Evolutionary conservation across 768 basidiomycete genomes (phyloP).

Genomic region (Trametes elegans): DNA sequence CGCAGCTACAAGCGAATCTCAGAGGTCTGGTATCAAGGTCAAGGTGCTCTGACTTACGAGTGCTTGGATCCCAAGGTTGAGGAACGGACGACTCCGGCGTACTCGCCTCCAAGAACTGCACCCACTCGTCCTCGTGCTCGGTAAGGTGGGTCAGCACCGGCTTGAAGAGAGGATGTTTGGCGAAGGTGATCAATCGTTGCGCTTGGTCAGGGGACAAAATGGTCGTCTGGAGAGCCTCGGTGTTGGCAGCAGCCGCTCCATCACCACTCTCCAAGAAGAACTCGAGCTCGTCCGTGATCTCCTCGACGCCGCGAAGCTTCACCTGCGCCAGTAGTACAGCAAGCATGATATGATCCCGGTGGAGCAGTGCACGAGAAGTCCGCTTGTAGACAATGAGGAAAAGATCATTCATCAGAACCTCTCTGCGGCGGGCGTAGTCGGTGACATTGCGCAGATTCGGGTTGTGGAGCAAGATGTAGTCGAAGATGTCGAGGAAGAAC

Average conservation of each 20-base stretch:
- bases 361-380: conserved; percentile 86
- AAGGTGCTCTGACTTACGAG: conserved; percentile 60
- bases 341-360: conserved; percentile 88
- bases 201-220: conserved; percentile 67
- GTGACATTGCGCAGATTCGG: conserved; percentile 80
- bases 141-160: conserved; percentile 63
- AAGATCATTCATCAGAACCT: conserved; percentile 81
- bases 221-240: conserved; percentile 39
- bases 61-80: conserved; percentile 72
- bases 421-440: conserved; percentile 70
- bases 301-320: conserved; percentile 76
- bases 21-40: conserved; percentile 3
- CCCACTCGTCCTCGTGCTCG: conserved; percentile 67
- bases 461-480: conserved; percentile 89
- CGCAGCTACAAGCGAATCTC: conserved; percentile 46
- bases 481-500: conserved; percentile 99
- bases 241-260: conserved; percentile 43
- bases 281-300: conserved; percentile 82
- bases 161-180: conserved; percentile 74
- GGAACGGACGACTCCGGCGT: conserved; percentile 71
- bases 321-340: conserved; percentile 89
- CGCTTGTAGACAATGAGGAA: conserved; percentile 88
- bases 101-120: conserved; percentile 61
- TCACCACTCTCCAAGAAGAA: conserved; percentile 91
- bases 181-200: conserved; percentile 65